A percentile compares a stretch with the other conserved stretches of the same genome.
These are phyloP conservation scores for Gnomoniopsis smithogilvyi DNA, from an alignment of 2,329 filamentous ascomycete genomes.

Conservation along the genomic window DNA sequence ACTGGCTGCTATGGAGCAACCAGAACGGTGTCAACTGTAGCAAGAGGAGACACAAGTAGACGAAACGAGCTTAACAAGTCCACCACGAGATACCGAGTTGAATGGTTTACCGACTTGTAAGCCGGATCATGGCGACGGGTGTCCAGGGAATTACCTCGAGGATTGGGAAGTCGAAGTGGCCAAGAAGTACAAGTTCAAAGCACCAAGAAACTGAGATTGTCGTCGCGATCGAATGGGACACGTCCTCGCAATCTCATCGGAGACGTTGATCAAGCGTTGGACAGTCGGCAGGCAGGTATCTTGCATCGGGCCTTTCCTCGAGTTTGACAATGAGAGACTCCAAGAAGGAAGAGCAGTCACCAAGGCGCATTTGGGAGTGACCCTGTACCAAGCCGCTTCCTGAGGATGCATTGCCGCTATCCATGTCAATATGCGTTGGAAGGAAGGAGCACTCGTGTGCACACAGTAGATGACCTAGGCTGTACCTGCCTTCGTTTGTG, in stretches of 20 bases:
- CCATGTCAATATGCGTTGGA: not conserved
- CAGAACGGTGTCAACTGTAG: not conserved
- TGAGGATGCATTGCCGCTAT: not conserved
- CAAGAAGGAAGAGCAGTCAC: not conserved
- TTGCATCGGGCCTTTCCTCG: not conserved
- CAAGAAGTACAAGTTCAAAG: not conserved
- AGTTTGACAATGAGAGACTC: not conserved
- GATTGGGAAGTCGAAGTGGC: not conserved
- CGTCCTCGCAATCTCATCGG: not conserved
- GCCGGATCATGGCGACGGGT: not conserved
- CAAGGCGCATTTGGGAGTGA: not conserved
- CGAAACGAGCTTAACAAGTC: not conserved
- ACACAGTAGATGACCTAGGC: not conserved
- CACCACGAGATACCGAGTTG: not conserved
- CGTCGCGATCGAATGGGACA: not conserved
- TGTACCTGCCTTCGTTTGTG: not conserved
- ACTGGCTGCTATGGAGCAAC: not conserved
- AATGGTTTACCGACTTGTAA: not conserved
- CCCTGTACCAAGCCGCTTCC: not conserved
- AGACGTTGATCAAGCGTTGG: not conserved
- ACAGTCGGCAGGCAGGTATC: too few species aligned
- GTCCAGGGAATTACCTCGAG: not conserved
- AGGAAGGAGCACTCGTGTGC: not conserved
- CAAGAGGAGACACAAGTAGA: not conserved
- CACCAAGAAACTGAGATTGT: not conserved